Conservation (phyloP, 345 rosid species). For the Eucalyptus pauciflora region DNA sequence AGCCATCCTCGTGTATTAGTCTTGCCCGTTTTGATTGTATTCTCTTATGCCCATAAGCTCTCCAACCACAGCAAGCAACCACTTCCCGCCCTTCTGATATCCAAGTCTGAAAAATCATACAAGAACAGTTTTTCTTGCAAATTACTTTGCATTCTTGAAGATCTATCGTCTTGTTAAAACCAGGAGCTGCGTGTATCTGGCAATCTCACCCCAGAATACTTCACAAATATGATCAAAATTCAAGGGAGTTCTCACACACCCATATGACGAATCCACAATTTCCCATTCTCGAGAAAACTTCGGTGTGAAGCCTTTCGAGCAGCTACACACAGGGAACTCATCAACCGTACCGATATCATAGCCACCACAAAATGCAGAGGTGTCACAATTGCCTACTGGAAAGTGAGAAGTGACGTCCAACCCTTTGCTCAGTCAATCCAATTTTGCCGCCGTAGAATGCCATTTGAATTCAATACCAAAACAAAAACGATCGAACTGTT, state of each 20-base stretch:
- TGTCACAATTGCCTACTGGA: slow-evolving; percentile 28
- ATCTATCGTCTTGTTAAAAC: slow-evolving; percentile 1
- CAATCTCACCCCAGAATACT: slow-evolving; percentile 10
- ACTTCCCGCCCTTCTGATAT: slow-evolving; percentile 13
- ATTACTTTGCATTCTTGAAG: slow-evolving; percentile 16
- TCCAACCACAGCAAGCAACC: background rate
- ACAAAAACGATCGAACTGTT: slow-evolving; percentile 5
- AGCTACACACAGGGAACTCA: slow-evolving; percentile 9
- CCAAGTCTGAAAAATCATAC: slow-evolving; percentile 25
- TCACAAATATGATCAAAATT: slow-evolving; percentile 18
- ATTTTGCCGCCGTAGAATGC: slow-evolving; percentile 5
- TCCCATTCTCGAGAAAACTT: slow-evolving; percentile 18
- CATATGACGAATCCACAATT: background rate
- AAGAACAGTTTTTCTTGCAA: slow-evolving; percentile 41
- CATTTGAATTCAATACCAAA: slow-evolving; percentile 5
- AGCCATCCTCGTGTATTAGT: background rate
- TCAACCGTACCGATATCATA: slow-evolving; percentile 18
- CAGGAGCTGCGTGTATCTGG: slow-evolving; percentile 25
- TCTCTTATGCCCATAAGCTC: background rate
- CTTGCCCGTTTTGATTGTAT: background rate
- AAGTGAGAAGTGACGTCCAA: slow-evolving; percentile 16
- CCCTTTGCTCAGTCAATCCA: slow-evolving; percentile 14
- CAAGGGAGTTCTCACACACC: slow-evolving; percentile 21
- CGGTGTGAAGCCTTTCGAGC: slow-evolving; percentile 27
- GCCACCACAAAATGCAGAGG: slow-evolving; percentile 17